Conservation (phyloP, 495 filamentous ascomycete species). For the Lichenothelia convexa region DNA sequence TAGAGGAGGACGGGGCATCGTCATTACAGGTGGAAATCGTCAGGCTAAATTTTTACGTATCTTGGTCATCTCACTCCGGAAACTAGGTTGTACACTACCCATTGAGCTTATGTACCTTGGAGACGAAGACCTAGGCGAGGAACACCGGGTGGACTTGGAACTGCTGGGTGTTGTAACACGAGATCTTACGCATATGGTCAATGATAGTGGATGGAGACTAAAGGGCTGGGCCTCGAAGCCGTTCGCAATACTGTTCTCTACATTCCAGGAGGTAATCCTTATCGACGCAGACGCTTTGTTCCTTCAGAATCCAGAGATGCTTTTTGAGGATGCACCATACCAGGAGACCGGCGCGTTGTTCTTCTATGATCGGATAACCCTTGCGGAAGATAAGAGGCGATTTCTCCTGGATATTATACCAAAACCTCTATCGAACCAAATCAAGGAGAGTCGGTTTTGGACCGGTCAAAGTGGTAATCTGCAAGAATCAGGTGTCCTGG, state of each 20-base stretch:
- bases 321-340: slow-evolving; percentile 1
- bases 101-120: slow-evolving; percentile 25
- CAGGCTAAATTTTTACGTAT: slow-evolving; percentile 19
- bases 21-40: slow-evolving; percentile 19
- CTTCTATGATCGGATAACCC: slow-evolving; percentile 3
- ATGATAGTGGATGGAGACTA: not conserved
- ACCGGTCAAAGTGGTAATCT: slow-evolving; percentile 2
- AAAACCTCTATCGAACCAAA: not conserved
- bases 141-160: slow-evolving; percentile 6
- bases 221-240: not conserved
- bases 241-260: slow-evolving; percentile 6
- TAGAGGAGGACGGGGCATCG: slow-evolving; percentile 14
- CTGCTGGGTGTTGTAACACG: not conserved
- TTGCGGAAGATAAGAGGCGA: not conserved
- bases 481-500: slow-evolving; percentile 4
- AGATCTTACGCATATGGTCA: not conserved
- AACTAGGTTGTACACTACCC: slow-evolving; percentile 20
- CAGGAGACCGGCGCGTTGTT: slow-evolving; percentile 1
- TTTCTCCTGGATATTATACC: not conserved
- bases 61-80: slow-evolving; percentile 17
- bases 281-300: slow-evolving; percentile 8
- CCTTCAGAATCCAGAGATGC: slow-evolving; percentile 3
- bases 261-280: slow-evolving; percentile 6
- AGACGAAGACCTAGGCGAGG: slow-evolving; percentile 16
- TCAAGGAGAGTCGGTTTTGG: slow-evolving; percentile 2